phyloP scores from a whole-genome alignment of 768 basidiomycete genomes.

The Suillus weaverae region DNA sequence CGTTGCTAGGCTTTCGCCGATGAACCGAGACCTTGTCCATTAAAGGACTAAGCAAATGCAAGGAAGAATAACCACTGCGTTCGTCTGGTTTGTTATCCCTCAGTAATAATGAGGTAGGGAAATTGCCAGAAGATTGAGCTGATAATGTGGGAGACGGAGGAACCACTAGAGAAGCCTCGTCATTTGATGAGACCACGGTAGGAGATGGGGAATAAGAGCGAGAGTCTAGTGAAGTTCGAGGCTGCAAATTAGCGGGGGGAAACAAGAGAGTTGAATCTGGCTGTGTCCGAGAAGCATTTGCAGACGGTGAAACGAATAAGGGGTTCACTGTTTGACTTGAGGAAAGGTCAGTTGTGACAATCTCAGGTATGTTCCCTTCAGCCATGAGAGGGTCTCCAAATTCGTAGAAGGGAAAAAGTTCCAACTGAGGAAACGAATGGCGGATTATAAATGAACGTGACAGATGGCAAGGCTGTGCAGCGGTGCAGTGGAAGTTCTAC shows the following conservation, averaged over 20 bases:
- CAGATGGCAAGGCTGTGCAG: neutral
- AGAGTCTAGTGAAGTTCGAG: conserved; percentile 32
- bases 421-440: neutral
- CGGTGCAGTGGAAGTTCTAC: conserved; percentile 23
- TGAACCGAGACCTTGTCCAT: conserved; percentile 37
- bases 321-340: conserved; percentile 27
- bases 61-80: conserved; percentile 49
- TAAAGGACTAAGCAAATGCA: conserved; percentile 49
- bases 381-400: conserved; percentile 14
- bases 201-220: conserved; percentile 33
- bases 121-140: conserved; percentile 60
- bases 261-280: conserved; percentile 24
- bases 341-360: conserved; percentile 37
- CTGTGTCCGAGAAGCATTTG: neutral
- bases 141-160: conserved; percentile 83
- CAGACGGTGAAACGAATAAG: neutral
- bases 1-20: conserved; percentile 55
- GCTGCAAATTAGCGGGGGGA: conserved; percentile 7
- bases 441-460: neutral
- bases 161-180: conserved; percentile 37
- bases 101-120: conserved; percentile 53
- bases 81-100: conserved; percentile 71
- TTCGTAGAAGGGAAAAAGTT: neutral
- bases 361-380: conserved; percentile 31
- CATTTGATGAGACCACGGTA: conserved; percentile 40